Percentiles rank a stretch among this genome's conserved stretches.
Evolutionary conservation across 352 stramenopile species (phyloP).

Genomic region (Phytophthora citricola): DNA sequence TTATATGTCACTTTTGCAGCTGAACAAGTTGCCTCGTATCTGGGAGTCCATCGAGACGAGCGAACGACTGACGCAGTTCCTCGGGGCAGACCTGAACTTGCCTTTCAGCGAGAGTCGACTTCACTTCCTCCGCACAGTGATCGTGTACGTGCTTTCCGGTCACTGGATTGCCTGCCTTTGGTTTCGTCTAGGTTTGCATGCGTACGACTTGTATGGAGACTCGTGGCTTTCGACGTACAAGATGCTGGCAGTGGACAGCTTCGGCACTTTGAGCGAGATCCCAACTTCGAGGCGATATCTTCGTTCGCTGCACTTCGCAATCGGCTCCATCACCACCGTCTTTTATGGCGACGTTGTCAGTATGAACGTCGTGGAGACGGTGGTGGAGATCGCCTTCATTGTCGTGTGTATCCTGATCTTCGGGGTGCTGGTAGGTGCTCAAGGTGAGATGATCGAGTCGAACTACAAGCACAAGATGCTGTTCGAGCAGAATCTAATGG

Average conservation of each 20-base stretch:
- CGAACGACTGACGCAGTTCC: constrained; percentile 59
- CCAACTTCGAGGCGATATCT: constrained; percentile 56
- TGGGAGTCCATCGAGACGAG: constrained; percentile 54
- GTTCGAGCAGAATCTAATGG: constrained; percentile 72
- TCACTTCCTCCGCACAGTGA: constrained; percentile 58
- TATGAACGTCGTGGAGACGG: constrained; percentile 63
- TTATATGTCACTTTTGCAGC: constrained; percentile 62
- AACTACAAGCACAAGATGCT: constrained; percentile 74
- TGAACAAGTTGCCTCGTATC: constrained; percentile 69
- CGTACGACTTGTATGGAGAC: constrained; percentile 50
- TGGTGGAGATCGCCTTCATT: constrained; percentile 66
- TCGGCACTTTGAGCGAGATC: constrained; percentile 49
- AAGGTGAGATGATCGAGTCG: constrained; percentile 65
- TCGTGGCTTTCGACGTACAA: constrained; percentile 65
- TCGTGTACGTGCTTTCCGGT: constrained; percentile 55
- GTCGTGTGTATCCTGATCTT: constrained; percentile 77
- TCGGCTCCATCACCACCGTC: constrained; percentile 71
- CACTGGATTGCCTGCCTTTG: constrained; percentile 82
- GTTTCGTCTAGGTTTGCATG: constrained; percentile 57
- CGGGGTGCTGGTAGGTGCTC: constrained; percentile 66
- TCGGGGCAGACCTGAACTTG: constrained; percentile 60
- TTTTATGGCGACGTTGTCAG: constrained; percentile 78
- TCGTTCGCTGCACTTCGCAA: constrained; percentile 64
- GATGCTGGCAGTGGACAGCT: constrained; percentile 61
- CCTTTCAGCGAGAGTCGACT: constrained; percentile 56